Evolutionary conservation across 768 basidiomycete genomes (phyloP), one percentile per base, ranked within the genome.

Genomic region (Pleurotus sapidus): DNA sequence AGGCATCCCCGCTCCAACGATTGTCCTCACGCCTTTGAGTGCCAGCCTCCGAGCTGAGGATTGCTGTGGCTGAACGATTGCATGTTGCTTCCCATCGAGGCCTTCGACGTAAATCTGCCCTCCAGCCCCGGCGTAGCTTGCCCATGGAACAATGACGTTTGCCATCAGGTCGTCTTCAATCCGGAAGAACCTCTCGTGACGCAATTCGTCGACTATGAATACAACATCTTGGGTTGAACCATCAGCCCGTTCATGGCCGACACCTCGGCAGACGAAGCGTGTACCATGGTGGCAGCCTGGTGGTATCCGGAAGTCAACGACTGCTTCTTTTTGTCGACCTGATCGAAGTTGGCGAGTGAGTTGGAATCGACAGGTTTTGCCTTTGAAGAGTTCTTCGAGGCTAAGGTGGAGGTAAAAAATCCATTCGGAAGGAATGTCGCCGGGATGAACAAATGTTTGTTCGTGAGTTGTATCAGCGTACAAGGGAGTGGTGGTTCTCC

Each of bases 221-320:
- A 84, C 80, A 53, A 89, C 78, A 55, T 89, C 86, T 62, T 89
- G 87, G 51, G 80, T 78, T 9, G 73, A 68, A 11, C 82, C 81
- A 56, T 80, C 77, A 59, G 74, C 73, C 56, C 79, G 74, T 62
- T 89, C 85, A 70, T 88, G 84, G n/a, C 88, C 88, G 6, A 82
- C 80, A n/a, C 79, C 75, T 38, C 80, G 77, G 58, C 85, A 87
- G 39, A 82, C 65, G 34, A 89, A 82, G 58, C 78, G 76, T 18
- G 84, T 85, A 6, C 86, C 86, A 24, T 73, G 71, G 50, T 79
- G 81, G 69, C 83, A 87, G 5, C 87, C 86, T 17, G 84, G 76
- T 58, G 84, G 80, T 43, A 90, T 74, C 49, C 81, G 77, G 56
- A 89, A 69, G 50, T 84, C 81, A 25, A 88, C 77, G 55, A 86